Evolutionary conservation across 176 grass and related monocot species (phyloP).

Genomic region (Avena insularis): DNA sequence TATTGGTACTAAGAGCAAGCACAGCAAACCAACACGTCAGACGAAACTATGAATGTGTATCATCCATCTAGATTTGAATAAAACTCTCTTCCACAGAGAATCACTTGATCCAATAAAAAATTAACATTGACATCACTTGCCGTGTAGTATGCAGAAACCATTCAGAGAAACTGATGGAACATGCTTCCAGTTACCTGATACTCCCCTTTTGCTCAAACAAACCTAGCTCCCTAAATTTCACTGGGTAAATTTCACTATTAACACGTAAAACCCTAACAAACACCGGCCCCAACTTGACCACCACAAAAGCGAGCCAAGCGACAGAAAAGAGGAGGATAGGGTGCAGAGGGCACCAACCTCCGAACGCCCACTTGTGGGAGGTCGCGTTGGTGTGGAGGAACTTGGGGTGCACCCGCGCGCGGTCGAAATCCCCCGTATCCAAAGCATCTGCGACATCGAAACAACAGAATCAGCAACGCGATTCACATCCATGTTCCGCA

Average conservation of each 20-base stretch:
- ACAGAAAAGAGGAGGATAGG: background rate
- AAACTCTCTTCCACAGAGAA: background rate
- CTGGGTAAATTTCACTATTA: background rate
- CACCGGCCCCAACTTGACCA: background rate
- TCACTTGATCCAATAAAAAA: conserved; percentile 15
- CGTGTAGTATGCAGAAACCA: background rate
- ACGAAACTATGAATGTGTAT: background rate
- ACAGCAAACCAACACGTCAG: background rate
- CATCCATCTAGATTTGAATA: background rate
- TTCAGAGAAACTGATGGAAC: conserved; percentile 13
- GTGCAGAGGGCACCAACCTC: conserved; percentile 57
- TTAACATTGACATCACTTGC: background rate
- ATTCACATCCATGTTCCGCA: background rate
- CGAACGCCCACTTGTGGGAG: conserved; percentile 96
- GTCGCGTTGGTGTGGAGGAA: conserved; percentile 96
- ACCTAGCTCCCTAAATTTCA: conserved; percentile 10
- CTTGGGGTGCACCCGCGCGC: conserved; percentile 86
- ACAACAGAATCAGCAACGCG: background rate
- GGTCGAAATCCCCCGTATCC: conserved; percentile 75
- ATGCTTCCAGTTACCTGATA: background rate
- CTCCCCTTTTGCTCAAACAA: conserved; percentile 1
- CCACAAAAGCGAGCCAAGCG: background rate
- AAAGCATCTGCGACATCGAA: conserved; percentile 51
- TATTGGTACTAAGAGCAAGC: background rate
- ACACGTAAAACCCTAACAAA: background rate